phyloP scores from a whole-genome alignment of 305 asterid species.

The Stenogyne calaminthoides region DNA sequence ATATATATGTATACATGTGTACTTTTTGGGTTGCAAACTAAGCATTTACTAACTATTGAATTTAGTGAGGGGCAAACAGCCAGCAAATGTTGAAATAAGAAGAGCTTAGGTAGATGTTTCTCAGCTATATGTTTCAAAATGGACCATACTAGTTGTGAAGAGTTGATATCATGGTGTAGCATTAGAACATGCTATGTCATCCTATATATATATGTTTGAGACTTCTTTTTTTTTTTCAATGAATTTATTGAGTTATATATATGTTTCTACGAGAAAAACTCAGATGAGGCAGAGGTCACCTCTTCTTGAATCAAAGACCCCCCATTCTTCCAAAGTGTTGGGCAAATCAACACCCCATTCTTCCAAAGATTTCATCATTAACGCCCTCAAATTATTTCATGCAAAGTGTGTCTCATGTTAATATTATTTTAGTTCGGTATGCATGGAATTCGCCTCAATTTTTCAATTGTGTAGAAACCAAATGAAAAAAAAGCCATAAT shows the following conservation, averaged over 20 bases:
- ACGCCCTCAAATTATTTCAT: no score
- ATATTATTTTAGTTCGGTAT: not conserved
- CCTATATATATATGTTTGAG: constrained; percentile 27
- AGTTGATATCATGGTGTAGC: constrained; percentile 36
- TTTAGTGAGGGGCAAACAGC: constrained; percentile 31
- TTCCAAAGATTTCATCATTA: no score
- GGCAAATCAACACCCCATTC: no score
- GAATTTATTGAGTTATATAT: constrained; percentile 6
- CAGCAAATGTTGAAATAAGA: constrained; percentile 36
- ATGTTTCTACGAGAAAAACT: no score
- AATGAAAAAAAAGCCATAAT: no score
- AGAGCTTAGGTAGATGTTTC: constrained; percentile 14
- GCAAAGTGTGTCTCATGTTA: no score
- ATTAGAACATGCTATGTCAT: constrained; percentile 40
- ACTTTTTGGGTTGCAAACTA: no score
- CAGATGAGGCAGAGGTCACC: no score
- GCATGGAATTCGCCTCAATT: not conserved
- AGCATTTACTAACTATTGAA: constrained; percentile 6
- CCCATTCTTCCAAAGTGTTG: no score
- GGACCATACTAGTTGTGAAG: constrained; percentile 41
- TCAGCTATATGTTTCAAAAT: constrained; percentile 3
- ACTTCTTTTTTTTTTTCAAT: constrained; percentile 9
- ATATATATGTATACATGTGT: no score
- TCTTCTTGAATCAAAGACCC: no score
- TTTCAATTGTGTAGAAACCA: no score